These are phyloP conservation scores for Penstemon davidsonii DNA, from an alignment of 257 asterid species.

Conservation along the genomic window DNA sequence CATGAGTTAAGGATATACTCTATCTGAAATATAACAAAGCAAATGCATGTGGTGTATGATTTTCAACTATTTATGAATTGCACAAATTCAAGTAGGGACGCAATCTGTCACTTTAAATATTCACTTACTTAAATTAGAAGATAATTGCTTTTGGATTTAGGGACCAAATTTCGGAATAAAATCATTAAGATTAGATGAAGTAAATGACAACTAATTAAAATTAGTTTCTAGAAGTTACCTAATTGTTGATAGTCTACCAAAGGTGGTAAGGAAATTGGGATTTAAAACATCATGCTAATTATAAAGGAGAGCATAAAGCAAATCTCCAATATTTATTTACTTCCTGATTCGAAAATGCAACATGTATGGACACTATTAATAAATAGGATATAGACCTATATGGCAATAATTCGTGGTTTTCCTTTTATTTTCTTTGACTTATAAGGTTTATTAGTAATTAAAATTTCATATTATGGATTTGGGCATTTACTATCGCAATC, in stretches of 20 bases:
- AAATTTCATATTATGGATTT: conserved; percentile 23
- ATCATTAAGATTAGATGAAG: conserved; percentile 19
- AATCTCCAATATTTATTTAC: conserved; percentile 17
- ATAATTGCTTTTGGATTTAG: conserved; percentile 22
- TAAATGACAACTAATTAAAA: background rate
- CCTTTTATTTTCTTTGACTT: conserved; percentile 10
- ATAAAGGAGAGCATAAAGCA: background rate
- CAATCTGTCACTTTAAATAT: conserved; percentile 1
- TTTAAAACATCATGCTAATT: conserved; percentile 1
- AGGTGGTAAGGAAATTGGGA: background rate
- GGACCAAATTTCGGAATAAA: conserved; percentile 24
- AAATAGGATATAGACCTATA: conserved; percentile 1
- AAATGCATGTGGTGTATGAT: background rate
- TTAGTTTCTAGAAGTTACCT: conserved; percentile 6
- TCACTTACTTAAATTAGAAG: background rate
- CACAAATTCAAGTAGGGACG: background rate
- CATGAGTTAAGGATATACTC: background rate
- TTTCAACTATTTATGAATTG: background rate
- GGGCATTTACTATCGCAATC: conserved; percentile 32
- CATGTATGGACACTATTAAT: conserved; percentile 15
- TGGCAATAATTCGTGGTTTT: conserved; percentile 5
- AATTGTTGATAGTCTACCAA: background rate
- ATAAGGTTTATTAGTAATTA: conserved; percentile 10
- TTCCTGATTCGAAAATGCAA: background rate
- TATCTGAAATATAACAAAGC: background rate